Evolutionary conservation across 371 early-diverging fungal species (phyloP).

Genomic region (Saksenaea vasiformis): DNA sequence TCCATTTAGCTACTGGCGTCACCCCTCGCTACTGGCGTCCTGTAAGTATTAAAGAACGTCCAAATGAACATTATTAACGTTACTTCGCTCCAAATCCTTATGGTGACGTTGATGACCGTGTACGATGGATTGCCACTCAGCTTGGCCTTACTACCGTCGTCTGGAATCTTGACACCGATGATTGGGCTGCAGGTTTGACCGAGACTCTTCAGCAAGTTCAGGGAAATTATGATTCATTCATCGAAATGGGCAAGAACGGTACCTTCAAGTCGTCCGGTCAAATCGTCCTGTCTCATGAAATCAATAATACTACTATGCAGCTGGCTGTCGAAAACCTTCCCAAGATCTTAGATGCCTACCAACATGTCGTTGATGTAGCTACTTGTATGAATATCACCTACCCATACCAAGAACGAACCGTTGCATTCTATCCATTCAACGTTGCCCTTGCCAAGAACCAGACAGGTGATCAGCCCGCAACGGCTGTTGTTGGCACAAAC

Average conservation of each 20-base stretch:
- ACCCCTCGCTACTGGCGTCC: slow-evolving; percentile 54
- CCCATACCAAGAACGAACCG: slow-evolving; percentile 49
- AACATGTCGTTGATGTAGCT: slow-evolving; percentile 53
- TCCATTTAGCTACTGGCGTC: slow-evolving; percentile 57
- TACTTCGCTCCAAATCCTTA: slow-evolving; percentile 28
- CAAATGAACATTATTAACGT: not conserved
- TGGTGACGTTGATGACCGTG: slow-evolving; percentile 70
- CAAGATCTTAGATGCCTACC: slow-evolving; percentile 44
- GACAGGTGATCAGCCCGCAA: slow-evolving; percentile 5
- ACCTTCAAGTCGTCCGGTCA: slow-evolving; percentile 41
- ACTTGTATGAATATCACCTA: slow-evolving; percentile 57
- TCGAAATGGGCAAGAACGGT: slow-evolving; percentile 50
- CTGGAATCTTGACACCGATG: slow-evolving; percentile 58
- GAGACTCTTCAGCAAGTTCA: slow-evolving; percentile 36
- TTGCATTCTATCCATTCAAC: slow-evolving; percentile 29
- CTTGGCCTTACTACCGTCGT: slow-evolving; percentile 53
- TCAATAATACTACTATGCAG: slow-evolving; percentile 53
- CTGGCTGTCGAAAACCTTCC: slow-evolving; percentile 50
- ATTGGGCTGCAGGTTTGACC: slow-evolving; percentile 55
- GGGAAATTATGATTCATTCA: slow-evolving; percentile 41
- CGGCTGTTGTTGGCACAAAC: slow-evolving; percentile 6
- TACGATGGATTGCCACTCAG: slow-evolving; percentile 61
- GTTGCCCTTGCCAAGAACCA: slow-evolving; percentile 8
- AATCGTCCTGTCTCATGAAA: slow-evolving; percentile 58
- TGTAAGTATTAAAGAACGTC: slow-evolving; percentile 25